These are phyloP conservation scores for Canavalia gladiata DNA, from an alignment of 306 rosid genomes.

Conservation along the genomic window DNA sequence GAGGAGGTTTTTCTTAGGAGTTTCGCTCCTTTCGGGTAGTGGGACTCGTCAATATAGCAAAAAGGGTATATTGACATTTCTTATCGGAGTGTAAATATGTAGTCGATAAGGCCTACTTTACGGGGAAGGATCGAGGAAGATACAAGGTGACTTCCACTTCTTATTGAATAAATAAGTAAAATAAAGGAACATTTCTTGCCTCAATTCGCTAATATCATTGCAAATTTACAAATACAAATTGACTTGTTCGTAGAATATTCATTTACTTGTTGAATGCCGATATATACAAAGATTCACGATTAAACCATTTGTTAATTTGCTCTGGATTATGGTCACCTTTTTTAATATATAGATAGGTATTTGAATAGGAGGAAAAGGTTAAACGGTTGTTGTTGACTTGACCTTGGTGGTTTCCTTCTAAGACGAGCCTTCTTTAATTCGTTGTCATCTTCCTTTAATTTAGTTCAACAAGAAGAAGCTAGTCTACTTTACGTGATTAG, in stretches of 20 bases:
- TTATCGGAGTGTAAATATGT: background rate
- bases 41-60: background rate
- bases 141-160: conserved; percentile 11
- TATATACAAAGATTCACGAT: background rate
- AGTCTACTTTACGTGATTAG: conserved; percentile 37
- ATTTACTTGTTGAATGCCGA: conserved; percentile 3
- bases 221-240: conserved; percentile 1
- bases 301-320: conserved; percentile 14
- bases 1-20: conserved; percentile 15
- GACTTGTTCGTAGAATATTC: background rate
- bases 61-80: background rate
- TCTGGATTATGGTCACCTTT: background rate
- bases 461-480: conserved; percentile 32
- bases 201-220: background rate
- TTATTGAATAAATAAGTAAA: background rate
- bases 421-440: background rate
- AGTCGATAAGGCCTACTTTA: background rate
- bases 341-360: background rate
- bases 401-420: conserved; percentile 43
- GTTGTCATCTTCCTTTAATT: conserved; percentile 32
- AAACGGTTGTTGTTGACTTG: conserved; percentile 44
- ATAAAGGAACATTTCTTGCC: background rate
- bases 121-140: conserved; percentile 31
- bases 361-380: conserved; percentile 6
- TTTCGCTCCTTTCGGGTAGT: conserved; percentile 10